Evolutionary conservation across 2,329 filamentous ascomycete species (phyloP).

Genomic region (Fusarium incarnatum): DNA sequence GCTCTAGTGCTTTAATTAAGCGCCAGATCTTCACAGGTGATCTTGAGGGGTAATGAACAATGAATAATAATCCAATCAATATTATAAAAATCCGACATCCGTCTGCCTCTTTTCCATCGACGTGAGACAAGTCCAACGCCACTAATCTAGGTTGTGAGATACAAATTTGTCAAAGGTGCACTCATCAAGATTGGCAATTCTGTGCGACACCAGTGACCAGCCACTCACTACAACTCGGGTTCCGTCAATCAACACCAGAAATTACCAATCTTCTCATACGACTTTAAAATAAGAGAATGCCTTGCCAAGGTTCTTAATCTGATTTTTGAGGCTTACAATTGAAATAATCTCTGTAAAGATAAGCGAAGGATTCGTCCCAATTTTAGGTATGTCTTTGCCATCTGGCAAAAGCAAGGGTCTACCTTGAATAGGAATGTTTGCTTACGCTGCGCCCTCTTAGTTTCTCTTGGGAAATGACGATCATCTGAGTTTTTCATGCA

Average conservation of each 20-base stretch:
- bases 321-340: neutral
- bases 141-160: neutral
- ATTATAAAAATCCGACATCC: too few relatives aligned
- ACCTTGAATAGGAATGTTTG: neutral
- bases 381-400: neutral
- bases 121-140: accelerated
- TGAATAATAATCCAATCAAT: accelerated
- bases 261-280: neutral
- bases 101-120: accelerated
- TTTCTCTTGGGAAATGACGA: neutral
- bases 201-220: neutral
- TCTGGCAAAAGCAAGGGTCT: neutral
- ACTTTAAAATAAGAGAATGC: neutral
- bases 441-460: neutral
- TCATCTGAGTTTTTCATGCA: neutral
- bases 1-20: neutral
- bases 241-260: neutral
- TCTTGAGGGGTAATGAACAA: neutral
- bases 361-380: neutral
- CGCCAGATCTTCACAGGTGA: neutral
- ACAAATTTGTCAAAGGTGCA: neutral
- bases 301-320: neutral
- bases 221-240: neutral
- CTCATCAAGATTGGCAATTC: neutral
- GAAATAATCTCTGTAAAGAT: neutral